Conservation (phyloP, 2,329 filamentous ascomycete species). For the Ceratocystis eucalypticola region DNA sequence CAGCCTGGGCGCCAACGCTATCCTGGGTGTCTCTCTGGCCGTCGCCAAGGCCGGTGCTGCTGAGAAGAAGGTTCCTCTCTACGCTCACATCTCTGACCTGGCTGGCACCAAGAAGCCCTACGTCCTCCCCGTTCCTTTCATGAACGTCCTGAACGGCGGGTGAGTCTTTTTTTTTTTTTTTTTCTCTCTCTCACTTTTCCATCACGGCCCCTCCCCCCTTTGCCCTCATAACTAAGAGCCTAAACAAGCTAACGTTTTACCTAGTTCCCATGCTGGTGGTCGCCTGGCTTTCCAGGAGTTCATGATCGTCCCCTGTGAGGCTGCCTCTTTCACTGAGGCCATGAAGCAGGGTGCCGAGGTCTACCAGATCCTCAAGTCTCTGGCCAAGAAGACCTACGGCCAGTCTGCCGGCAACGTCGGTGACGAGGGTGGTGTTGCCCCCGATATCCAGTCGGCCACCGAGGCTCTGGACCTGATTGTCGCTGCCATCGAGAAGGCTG, state of each 20-base stretch:
- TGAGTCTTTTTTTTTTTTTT: conserved; percentile 24
- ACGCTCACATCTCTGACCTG: conserved; percentile 76
- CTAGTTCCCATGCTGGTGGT: conserved; percentile 89
- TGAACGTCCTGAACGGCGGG: conserved; percentile 81
- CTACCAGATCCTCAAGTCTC: conserved; percentile 92
- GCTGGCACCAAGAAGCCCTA: conserved; percentile 85
- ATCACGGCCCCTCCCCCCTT: too few species aligned
- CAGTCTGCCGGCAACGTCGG: conserved; percentile 98
- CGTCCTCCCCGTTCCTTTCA: conserved; percentile 80
- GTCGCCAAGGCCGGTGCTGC: conserved; percentile 80
- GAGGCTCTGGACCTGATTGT: conserved; percentile 96
- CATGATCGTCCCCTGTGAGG: conserved; percentile 81
- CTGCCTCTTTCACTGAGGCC: conserved; percentile 85
- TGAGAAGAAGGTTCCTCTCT: conserved; percentile 76
- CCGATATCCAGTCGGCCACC: conserved; percentile 92
- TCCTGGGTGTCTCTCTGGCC: conserved; percentile 72
- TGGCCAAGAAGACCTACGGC: conserved; percentile 99
- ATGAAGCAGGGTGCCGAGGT: conserved; percentile 94
- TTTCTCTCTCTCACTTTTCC: background rate
- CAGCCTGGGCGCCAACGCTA: conserved; percentile 78
- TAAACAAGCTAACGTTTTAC: background rate
- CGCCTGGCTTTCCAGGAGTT: conserved; percentile 92
- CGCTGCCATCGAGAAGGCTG: conserved; percentile 83
- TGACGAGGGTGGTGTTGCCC: conserved; percentile 98
- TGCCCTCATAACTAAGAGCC: background rate